Evolutionary conservation across 352 stramenopile species (phyloP).

Genomic region (Pythium coloratum): DNA sequence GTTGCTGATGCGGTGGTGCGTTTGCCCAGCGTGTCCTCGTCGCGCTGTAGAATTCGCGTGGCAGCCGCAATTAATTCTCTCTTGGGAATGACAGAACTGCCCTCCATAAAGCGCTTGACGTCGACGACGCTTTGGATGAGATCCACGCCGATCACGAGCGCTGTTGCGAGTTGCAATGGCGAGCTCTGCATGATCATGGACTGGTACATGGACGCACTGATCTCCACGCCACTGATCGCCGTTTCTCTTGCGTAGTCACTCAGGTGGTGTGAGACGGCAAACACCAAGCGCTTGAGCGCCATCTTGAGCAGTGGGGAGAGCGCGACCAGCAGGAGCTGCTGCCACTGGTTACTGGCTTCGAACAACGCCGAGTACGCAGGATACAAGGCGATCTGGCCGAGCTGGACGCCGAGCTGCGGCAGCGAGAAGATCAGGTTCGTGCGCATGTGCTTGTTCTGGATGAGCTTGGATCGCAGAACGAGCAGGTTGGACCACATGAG

Average conservation of each 20-base stretch:
- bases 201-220: constrained; percentile 25
- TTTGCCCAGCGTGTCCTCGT: neutral
- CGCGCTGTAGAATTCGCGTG: neutral
- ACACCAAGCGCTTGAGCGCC: neutral
- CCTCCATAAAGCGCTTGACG: constrained; percentile 15
- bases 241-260: constrained; percentile 8
- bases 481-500: constrained; percentile 4
- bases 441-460: neutral
- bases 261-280: neutral
- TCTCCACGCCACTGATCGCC: constrained; percentile 20
- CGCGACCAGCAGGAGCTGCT: constrained; percentile 9
- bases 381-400: constrained; percentile 23
- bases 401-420: constrained; percentile 8
- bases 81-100: neutral
- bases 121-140: constrained; percentile 7
- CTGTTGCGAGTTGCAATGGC: constrained; percentile 4
- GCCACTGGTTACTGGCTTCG: neutral
- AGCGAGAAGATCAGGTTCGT: constrained; percentile 1
- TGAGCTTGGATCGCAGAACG: constrained; percentile 5
- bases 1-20: neutral
- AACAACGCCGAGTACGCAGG: constrained; percentile 18
- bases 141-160: constrained; percentile 23
- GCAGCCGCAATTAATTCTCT: neutral
- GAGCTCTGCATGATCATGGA: constrained; percentile 24
- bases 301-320: constrained; percentile 21